phyloP scores from a whole-genome alignment of 2,329 filamentous ascomycete species.

The Coniella lustricola region DNA sequence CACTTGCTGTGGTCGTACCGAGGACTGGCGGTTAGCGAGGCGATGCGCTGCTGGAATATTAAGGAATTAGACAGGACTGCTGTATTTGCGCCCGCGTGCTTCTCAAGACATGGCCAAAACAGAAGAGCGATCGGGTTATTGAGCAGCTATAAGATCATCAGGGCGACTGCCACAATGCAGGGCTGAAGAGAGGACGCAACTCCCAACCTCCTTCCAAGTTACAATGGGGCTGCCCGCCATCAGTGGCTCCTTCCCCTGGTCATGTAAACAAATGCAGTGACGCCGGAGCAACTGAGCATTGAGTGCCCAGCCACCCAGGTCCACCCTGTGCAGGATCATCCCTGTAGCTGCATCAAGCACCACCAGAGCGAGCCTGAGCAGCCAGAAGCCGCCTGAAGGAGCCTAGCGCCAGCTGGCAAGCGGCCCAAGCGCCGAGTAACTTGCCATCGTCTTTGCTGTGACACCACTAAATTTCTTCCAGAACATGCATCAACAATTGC shows the following conservation, averaged over 20 bases:
- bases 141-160: background rate
- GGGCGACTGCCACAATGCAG: background rate
- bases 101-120: background rate
- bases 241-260: slow-evolving; percentile 5
- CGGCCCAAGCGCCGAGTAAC: slow-evolving; percentile 10
- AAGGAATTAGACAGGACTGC: background rate
- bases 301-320: slow-evolving; percentile 11
- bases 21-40: background rate
- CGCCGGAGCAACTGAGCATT: slow-evolving; percentile 15
- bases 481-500: background rate
- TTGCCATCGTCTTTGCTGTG: background rate
- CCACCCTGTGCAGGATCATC: background rate
- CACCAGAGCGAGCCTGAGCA: background rate
- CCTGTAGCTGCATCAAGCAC: background rate
- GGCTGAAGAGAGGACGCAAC: background rate
- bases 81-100: slow-evolving; percentile 10
- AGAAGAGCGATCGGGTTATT: no score
- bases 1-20: background rate
- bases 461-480: slow-evolving; percentile 6
- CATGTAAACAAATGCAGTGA: slow-evolving; percentile 18
- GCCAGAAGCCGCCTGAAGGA: background rate
- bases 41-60: background rate
- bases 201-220: slow-evolving; percentile 14
- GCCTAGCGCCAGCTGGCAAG: background rate
- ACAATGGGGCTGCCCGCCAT: slow-evolving; percentile 3